Conservation (phyloP, 2,329 filamentous ascomycete species). For the Colletotrichum truncatum region DNA sequence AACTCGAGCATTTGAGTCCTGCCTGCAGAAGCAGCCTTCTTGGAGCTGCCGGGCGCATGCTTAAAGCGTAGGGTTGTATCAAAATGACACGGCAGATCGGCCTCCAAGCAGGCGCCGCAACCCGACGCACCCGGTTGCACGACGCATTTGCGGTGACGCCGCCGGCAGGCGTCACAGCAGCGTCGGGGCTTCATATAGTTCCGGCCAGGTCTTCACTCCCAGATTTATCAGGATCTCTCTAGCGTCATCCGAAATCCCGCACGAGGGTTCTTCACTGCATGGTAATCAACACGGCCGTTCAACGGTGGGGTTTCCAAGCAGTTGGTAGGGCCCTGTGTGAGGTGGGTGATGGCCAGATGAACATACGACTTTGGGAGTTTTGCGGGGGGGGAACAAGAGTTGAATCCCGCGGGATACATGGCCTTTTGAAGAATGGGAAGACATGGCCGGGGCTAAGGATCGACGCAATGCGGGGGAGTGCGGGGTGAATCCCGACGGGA, state of each 20-base stretch:
- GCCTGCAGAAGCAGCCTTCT: not conserved
- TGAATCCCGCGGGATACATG: conserved; percentile 25
- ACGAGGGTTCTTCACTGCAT: not conserved
- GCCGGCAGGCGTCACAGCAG: conserved; percentile 24
- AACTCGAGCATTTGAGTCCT: not conserved
- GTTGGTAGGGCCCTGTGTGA: not conserved
- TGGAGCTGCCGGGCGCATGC: conserved; percentile 14
- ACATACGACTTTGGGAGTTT: not conserved
- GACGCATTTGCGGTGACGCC: conserved; percentile 25
- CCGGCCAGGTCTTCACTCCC: not conserved
- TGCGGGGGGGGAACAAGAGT: not conserved
- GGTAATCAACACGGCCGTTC: not conserved
- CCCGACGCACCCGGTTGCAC: conserved; percentile 15
- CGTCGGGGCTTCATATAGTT: conserved; percentile 22
- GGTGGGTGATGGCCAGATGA: not conserved
- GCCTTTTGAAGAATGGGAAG: conserved; percentile 20
- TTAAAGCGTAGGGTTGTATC: conserved; percentile 22
- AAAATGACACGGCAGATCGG: conserved; percentile 19
- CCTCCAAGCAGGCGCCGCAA: conserved; percentile 21
- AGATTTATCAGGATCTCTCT: not conserved
- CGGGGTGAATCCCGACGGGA: conserved; percentile 20
- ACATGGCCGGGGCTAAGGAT: conserved; percentile 16
- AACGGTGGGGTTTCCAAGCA: not conserved
- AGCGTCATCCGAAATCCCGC: conserved; percentile 13
- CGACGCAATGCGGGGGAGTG: conserved; percentile 13